phyloP scores from a whole-genome alignment of 106 monocot species.

The Triglochin maritima region DNA sequence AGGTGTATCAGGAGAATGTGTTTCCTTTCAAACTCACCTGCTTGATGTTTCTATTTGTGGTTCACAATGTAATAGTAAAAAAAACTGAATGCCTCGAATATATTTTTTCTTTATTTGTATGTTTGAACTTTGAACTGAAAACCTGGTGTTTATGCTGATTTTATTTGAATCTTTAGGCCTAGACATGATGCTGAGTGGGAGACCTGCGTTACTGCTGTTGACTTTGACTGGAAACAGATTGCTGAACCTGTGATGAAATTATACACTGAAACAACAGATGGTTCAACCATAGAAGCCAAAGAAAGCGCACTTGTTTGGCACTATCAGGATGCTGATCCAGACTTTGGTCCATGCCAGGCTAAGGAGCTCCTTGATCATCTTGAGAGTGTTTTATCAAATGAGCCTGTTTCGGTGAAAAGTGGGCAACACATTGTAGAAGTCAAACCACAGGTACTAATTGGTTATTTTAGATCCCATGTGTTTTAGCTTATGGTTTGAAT shows the following conservation, averaged over 20 bases:
- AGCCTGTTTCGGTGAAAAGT: constrained; percentile 18
- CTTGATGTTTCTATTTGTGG: neutral
- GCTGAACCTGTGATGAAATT: constrained; percentile 48
- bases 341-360: constrained; percentile 24
- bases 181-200: constrained; percentile 39
- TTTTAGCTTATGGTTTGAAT: too few relatives aligned
- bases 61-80: neutral
- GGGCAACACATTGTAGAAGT: constrained; percentile 19
- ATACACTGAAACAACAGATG: constrained; percentile 58
- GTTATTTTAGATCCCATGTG: too few relatives aligned
- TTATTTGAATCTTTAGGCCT: constrained; percentile 15
- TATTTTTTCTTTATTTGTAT: too few relatives aligned
- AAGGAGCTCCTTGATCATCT: constrained; percentile 20
- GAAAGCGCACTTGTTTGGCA: constrained; percentile 65
- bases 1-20: constrained; percentile 19
- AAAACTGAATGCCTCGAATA: too few relatives aligned
- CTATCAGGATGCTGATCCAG: constrained; percentile 15
- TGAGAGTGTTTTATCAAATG: constrained; percentile 47
- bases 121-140: too few relatives aligned
- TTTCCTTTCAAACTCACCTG: neutral
- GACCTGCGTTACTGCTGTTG: constrained; percentile 13
- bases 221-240: constrained; percentile 48
- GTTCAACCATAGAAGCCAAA: constrained; percentile 47
- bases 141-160: too few relatives aligned
- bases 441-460: constrained; percentile 13